Conservation (phyloP, 345 rosid species). For the Trapa incisa region DNA sequence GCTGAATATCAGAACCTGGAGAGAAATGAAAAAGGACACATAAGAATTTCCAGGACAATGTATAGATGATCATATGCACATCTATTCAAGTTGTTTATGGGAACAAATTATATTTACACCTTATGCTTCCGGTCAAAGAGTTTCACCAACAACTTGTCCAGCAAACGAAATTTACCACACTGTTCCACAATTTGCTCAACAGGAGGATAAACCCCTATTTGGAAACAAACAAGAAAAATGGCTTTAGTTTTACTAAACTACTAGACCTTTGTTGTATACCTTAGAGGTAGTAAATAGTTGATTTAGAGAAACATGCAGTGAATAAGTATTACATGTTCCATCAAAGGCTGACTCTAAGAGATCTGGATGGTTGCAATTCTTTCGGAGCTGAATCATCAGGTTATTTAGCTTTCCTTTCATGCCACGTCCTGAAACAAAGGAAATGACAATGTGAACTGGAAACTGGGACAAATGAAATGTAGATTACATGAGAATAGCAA, state of each 20-base stretch:
- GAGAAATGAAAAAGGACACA: slow-evolving; percentile 5
- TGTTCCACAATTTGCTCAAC: slow-evolving; percentile 67
- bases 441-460: neutral
- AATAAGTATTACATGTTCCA: slow-evolving; percentile 51
- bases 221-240: slow-evolving; percentile 5
- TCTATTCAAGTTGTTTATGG: slow-evolving; percentile 8
- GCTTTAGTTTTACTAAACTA: slow-evolving; percentile 4
- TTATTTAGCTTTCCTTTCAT: slow-evolving; percentile 68
- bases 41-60: neutral
- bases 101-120: slow-evolving; percentile 23
- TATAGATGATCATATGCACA: slow-evolving; percentile 9
- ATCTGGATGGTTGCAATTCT: slow-evolving; percentile 98
- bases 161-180: slow-evolving; percentile 82
- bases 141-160: slow-evolving; percentile 53
- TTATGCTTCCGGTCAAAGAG: slow-evolving; percentile 65
- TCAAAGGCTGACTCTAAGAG: slow-evolving; percentile 52
- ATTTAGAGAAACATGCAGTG: neutral
- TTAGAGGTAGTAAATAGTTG: slow-evolving; percentile 1
- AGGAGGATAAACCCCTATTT: slow-evolving; percentile 65
- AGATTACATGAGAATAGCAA: neutral
- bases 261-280: neutral
- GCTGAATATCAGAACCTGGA: slow-evolving; percentile 73
- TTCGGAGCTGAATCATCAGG: slow-evolving; percentile 68
- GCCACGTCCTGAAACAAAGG: slow-evolving; percentile 30
- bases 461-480: neutral